Percentiles rank a stretch among this genome's conserved stretches.
phyloP scores from a whole-genome alignment of 2,329 filamentous ascomycete species.

The Xylaria sp. region DNA sequence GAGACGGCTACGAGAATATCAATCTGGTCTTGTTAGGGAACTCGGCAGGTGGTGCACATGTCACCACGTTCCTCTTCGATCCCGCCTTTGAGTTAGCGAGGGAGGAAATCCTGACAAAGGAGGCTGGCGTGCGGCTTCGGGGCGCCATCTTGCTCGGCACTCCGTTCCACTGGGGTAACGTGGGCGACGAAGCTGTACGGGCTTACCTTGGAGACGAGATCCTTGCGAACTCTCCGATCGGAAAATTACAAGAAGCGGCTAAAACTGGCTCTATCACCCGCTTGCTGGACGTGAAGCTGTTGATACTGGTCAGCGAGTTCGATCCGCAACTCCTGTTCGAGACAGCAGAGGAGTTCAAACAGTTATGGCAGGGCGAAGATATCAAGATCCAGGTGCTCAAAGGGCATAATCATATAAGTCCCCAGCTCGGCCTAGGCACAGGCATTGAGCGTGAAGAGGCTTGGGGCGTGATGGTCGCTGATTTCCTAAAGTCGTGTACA shows the following conservation, averaged over 20 bases:
- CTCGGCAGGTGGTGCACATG: conserved; percentile 54
- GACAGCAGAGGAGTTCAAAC: conserved; percentile 41
- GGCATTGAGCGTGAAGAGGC: conserved; percentile 47
- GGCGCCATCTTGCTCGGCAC: conserved; percentile 42
- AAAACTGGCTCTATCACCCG: conserved; percentile 22
- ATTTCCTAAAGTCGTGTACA: conserved; percentile 39
- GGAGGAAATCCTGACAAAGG: conserved; percentile 26
- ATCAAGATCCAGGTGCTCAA: conserved; percentile 40
- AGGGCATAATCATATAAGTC: conserved; percentile 49
- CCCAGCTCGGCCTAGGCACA: conserved; percentile 43
- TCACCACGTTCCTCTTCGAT: conserved; percentile 51
- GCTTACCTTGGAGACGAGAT: conserved; percentile 44
- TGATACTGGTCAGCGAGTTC: conserved; percentile 44
- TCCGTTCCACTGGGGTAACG: conserved; percentile 43
- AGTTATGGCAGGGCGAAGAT: conserved; percentile 38
- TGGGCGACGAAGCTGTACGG: conserved; percentile 38
- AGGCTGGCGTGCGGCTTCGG: conserved; percentile 38
- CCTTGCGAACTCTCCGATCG: conserved; percentile 40
- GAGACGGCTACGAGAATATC: conserved; percentile 43
- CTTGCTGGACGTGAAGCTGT: conserved; percentile 40
- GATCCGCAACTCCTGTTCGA: conserved; percentile 44
- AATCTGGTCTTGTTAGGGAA: conserved; percentile 54
- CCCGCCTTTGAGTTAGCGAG: conserved; percentile 40
- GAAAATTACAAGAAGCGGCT: conserved; percentile 39
- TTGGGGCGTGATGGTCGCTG: conserved; percentile 46